Evolutionary conservation across 1,284 basidiomycete genomes (phyloP).

Genomic region (Apiotrichum akiyoshidainum): DNA sequence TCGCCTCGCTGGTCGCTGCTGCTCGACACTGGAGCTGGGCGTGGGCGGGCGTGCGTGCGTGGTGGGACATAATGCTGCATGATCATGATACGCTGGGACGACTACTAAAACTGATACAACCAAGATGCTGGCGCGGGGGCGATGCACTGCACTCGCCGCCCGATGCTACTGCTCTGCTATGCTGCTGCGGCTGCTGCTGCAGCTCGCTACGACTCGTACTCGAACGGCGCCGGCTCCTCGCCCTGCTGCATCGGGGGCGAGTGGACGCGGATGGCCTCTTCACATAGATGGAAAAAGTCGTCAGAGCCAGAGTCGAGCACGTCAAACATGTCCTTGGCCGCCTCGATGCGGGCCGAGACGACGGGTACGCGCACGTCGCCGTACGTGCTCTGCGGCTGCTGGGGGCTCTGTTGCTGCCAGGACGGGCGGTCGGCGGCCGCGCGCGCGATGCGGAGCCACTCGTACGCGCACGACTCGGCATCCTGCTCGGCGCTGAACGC

Average conservation of each 20-base stretch:
- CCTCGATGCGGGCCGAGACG: conserved; percentile 30
- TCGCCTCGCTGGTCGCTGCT: too few species aligned
- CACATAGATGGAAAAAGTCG: conserved; percentile 39
- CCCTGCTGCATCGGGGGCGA: conserved; percentile 2
- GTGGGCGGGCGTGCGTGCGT: too few species aligned
- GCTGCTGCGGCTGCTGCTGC: too few species aligned
- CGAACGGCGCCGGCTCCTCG: conserved; percentile 5
- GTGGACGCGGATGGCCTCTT: conserved; percentile 27
- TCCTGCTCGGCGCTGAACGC: conserved; percentile 14
- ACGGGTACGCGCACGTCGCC: conserved; percentile 14
- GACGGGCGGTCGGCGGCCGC: conserved; percentile 21
- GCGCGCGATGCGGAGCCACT: conserved; percentile 35
- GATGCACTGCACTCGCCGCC: too few species aligned
- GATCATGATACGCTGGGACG: too few species aligned
- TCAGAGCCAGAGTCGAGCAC: conserved; percentile 18
- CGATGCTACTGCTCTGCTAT: too few species aligned
- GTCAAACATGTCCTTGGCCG: conserved; percentile 32
- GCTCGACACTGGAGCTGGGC: too few species aligned
- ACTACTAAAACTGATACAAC: too few species aligned
- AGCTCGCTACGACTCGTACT: conserved; percentile 4
- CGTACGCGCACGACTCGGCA: conserved; percentile 34
- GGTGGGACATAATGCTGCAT: too few species aligned
- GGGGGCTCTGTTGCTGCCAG: conserved; percentile 1
- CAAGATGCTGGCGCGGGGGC: too few species aligned
- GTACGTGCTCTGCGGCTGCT: not conserved